Percentiles rank a stretch among this genome's conserved stretches.
phyloP scores from a whole-genome alignment of 1,139 yeast genomes.

The Geotrichum australiense region DNA sequence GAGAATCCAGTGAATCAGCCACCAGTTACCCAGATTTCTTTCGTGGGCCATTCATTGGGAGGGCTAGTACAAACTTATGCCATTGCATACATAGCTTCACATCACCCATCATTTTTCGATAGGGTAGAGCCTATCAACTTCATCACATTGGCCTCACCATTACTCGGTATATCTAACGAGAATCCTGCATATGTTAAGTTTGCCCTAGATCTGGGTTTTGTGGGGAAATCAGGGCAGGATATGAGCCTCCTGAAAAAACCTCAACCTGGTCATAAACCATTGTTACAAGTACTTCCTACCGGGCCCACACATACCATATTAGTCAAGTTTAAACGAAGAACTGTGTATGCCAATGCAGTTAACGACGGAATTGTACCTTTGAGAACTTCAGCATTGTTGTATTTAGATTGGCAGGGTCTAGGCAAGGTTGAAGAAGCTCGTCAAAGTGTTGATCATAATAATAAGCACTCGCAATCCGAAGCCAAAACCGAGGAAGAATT shows the following conservation, averaged over 20 bases:
- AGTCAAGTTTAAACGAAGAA: slow-evolving; percentile 56
- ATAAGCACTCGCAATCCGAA: no score
- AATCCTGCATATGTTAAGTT: slow-evolving; percentile 83
- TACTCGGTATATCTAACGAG: slow-evolving; percentile 77
- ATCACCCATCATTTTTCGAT: slow-evolving; percentile 66
- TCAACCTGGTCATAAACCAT: slow-evolving; percentile 42
- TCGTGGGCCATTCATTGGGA: slow-evolving; percentile 88
- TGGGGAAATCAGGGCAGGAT: slow-evolving; percentile 93
- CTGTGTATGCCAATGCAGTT: slow-evolving; percentile 71
- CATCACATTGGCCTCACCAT: slow-evolving; percentile 79
- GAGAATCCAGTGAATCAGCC: slow-evolving; percentile 21
- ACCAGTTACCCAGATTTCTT: slow-evolving; percentile 59
- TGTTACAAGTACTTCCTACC: slow-evolving; percentile 66
- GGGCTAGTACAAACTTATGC: slow-evolving; percentile 90
- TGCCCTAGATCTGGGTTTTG: slow-evolving; percentile 80
- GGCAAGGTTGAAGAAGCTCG: slow-evolving; percentile 44
- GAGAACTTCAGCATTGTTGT: slow-evolving; percentile 75
- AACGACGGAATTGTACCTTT: slow-evolving; percentile 93
- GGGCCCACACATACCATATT: slow-evolving; percentile 72
- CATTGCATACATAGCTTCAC: slow-evolving; percentile 66
- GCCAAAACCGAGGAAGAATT: no score
- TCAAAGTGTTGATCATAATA: slow-evolving; percentile 25
- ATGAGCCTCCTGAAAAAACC: slow-evolving; percentile 53
- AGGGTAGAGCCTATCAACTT: slow-evolving; percentile 70
- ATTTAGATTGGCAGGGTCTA: slow-evolving; percentile 64